Base-by-base conservation (phyloP, 1,284 basidiomycete genomes). In the Austroboletus olivaceoglutinosus region DNA sequence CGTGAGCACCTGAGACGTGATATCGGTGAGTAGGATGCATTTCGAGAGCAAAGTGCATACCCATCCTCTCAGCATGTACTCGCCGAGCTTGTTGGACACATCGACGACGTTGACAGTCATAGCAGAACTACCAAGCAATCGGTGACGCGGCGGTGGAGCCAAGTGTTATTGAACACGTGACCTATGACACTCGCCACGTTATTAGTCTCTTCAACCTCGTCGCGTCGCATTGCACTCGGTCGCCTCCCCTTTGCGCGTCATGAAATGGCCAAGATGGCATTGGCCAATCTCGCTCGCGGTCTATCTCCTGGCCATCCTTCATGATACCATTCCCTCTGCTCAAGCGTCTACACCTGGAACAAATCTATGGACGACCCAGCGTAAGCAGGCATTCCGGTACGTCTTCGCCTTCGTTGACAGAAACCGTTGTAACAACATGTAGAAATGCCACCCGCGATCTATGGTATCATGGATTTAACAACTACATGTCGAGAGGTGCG, bases 391-490 rank as follows among this genome's bases (percentile, higher is more conserved):
- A n/a, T 74, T 78, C 58, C 80, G 84, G 86, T 86, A 67, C 58
- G 76, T 57, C 12, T 42, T 43, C 22, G 19, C 13, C 41, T 30
- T 38, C 27, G 8, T 42, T 27, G 18, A 11, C 33, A 30, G 27
- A 40, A 25, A 15, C 19, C 13, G 33, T n/a, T 42, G 38, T 51
- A 19, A 63, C 30, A 36, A 23, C 29, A 18, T 47, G 34, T 36
- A 91, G 90, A 43, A 80, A 90, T 60, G 76, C 77, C 61, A 85
- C 85, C 19, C 81, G 85, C 42, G 81, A 82, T 30, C 70, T 93
- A 5, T 93, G 88, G 86, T 85, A 90, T 63, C 90, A 93, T 73
- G 90, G 90, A 1, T 92, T 84, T 60, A 67, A 86, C 60, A 83
- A 79, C 59, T 93, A 93, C 64, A 91, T 92, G 87, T 75, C 71